Percentiles rank a stretch among this genome's conserved stretches.
phyloP scores from a whole-genome alignment of 352 stramenopile genomes.

The Phytophthora colocasiae region DNA sequence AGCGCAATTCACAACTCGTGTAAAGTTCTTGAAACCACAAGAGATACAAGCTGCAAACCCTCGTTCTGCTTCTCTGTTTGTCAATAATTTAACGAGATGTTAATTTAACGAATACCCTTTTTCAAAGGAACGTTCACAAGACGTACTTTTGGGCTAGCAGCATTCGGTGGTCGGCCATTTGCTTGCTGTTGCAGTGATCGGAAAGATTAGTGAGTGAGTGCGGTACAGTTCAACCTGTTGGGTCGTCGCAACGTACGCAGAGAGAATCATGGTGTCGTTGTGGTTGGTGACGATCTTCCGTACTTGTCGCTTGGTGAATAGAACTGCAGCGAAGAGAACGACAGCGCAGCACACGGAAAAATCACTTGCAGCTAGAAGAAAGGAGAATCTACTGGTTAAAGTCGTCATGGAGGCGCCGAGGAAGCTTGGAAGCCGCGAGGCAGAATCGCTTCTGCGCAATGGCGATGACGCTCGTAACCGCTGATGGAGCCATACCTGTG shows the following conservation, averaged over 20 bases:
- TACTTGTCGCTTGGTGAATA: conserved; percentile 18
- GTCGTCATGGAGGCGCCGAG: conserved; percentile 1
- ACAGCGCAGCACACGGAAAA: conserved; percentile 33
- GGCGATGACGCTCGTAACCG: conserved; percentile 15
- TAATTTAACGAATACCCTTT: background rate
- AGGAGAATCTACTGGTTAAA: conserved; percentile 8
- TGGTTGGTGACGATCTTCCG: conserved; percentile 16
- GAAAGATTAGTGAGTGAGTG: conserved; percentile 21
- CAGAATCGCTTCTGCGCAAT: conserved; percentile 12
- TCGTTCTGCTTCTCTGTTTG: conserved; percentile 42
- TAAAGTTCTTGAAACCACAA: conserved; percentile 67
- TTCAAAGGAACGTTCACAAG: background rate
- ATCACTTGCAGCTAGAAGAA: conserved; percentile 24
- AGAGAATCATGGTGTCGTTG: conserved; percentile 21
- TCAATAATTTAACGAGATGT: background rate
- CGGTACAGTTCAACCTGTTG: background rate
- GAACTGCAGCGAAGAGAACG: conserved; percentile 30
- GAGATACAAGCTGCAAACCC: conserved; percentile 46
- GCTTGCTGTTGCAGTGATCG: conserved; percentile 33
- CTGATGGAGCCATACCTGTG: conserved; percentile 1
- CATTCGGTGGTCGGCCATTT: conserved; percentile 30
- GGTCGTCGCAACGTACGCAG: conserved; percentile 34
- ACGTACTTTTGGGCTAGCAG: conserved; percentile 31
- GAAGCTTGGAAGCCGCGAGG: background rate
- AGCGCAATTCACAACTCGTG: conserved; percentile 39